These are phyloP conservation scores for Heterobasidion parviporum DNA, from an alignment of 1,284 basidiomycete species.

Conservation along the genomic window DNA sequence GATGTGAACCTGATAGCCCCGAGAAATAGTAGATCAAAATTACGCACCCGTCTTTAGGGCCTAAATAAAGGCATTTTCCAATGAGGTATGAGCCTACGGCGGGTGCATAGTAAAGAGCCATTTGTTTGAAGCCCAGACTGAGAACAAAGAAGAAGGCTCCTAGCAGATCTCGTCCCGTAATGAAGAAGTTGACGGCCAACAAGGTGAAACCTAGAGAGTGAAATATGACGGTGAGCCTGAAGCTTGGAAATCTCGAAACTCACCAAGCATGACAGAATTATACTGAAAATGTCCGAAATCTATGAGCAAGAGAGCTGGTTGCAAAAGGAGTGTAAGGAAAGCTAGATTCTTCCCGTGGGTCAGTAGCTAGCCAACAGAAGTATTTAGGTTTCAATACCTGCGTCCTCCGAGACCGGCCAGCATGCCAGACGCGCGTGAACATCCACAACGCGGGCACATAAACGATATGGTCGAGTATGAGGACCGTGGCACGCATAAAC, in stretches of 20 bases:
- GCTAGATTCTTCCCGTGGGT: slow-evolving; percentile 51
- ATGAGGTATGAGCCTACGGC: slow-evolving; percentile 80
- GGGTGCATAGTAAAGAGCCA: slow-evolving; percentile 92
- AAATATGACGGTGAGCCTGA: neutral
- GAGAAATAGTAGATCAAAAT: neutral
- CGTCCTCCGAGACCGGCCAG: slow-evolving; percentile 57
- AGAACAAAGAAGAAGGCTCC: slow-evolving; percentile 80
- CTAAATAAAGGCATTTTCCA: slow-evolving; percentile 75
- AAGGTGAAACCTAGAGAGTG: slow-evolving; percentile 55
- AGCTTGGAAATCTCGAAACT: neutral
- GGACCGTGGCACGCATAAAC: slow-evolving; percentile 78
- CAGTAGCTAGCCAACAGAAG: neutral
- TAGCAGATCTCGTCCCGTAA: slow-evolving; percentile 56
- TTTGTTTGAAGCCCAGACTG: slow-evolving; percentile 90
- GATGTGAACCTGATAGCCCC: slow-evolving; percentile 6
- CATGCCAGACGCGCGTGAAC: slow-evolving; percentile 57
- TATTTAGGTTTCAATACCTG: slow-evolving; percentile 39
- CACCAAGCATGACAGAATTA: slow-evolving; percentile 85
- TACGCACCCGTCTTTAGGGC: slow-evolving; percentile 57
- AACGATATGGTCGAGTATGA: slow-evolving; percentile 61
- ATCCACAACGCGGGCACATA: slow-evolving; percentile 70
- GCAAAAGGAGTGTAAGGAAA: slow-evolving; percentile 67
- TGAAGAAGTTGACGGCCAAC: slow-evolving; percentile 63
- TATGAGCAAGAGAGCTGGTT: slow-evolving; percentile 78
- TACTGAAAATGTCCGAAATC: slow-evolving; percentile 95